A percentile compares a stretch with the other conserved stretches of the same genome.
Conservation (phyloP, 805 yeast species). For the Grigorovia jiainica region DNA sequence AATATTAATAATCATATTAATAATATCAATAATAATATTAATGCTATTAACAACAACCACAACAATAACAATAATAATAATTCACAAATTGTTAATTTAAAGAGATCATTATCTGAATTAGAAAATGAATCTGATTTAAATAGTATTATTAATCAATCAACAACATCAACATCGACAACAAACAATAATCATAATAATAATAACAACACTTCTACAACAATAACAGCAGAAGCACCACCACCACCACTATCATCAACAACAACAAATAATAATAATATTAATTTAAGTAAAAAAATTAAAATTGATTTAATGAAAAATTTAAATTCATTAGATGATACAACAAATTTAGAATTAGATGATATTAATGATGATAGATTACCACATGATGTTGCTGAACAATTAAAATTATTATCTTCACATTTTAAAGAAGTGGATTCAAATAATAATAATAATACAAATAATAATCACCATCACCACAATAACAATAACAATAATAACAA, state of each 20-base stretch:
- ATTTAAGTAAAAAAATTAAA: background rate
- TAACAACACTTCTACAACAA: background rate
- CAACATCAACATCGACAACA: background rate
- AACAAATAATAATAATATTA: background rate
- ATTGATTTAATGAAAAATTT: background rate
- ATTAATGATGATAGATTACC: conserved; percentile 24
- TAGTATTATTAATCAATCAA: too few species aligned
- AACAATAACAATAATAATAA: background rate
- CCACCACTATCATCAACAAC: background rate
- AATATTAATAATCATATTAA: background rate
- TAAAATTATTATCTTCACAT: conserved; percentile 27
- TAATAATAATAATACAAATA: background rate
- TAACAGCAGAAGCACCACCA: too few species aligned
- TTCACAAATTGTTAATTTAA: background rate
- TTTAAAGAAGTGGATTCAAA: conserved; percentile 23
- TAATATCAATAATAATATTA: background rate
- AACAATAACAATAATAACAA: background rate
- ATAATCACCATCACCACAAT: background rate
- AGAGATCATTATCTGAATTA: background rate
- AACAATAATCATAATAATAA: background rate
- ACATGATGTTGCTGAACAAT: conserved; percentile 29
- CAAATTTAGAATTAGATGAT: conserved; percentile 12
- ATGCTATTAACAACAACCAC: background rate
- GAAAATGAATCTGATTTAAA: background rate
- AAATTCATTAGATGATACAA: conserved; percentile 5